Evolutionary conservation across 257 asterid species (phyloP).

Genomic region (Verbascum thapsus): DNA sequence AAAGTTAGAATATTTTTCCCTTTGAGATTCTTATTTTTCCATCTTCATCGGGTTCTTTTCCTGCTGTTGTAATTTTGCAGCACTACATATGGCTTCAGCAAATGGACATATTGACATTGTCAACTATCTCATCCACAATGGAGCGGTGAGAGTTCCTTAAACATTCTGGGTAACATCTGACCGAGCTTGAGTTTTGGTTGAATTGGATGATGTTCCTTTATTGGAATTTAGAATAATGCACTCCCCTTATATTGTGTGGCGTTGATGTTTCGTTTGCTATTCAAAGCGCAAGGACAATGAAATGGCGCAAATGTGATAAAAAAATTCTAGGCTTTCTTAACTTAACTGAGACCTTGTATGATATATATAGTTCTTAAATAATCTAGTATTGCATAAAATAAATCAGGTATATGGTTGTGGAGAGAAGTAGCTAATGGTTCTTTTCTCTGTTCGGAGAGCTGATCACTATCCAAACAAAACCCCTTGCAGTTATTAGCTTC

Average conservation of each 20-base stretch:
- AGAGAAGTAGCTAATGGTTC: too few relatives aligned
- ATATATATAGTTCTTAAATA: neutral
- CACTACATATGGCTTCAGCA: conserved; percentile 97
- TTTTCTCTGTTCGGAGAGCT: too few relatives aligned
- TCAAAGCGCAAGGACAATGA: neutral
- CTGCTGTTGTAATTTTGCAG: conserved; percentile 48
- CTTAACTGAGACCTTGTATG: neutral
- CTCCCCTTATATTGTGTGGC: neutral
- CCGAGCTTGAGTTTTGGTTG: neutral
- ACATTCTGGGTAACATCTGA: neutral
- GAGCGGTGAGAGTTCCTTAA: conserved; percentile 58
- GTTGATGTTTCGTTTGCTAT: neutral
- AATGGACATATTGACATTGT: conserved; percentile 77
- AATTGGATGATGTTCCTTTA: neutral
- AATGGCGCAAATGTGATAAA: neutral
- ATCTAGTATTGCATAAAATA: neutral
- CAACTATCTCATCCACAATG: conserved; percentile 67
- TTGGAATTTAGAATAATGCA: neutral
- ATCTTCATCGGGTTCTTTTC: too few relatives aligned
- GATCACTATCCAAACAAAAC: too few relatives aligned
- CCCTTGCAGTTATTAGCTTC: neutral
- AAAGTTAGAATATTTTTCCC: neutral
- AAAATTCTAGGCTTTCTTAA: neutral
- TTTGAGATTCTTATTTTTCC: conserved; percentile 8
- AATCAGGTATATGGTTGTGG: neutral